Conservation (phyloP, 73 alveolate species). For the Paramecium biaurelia region DNA sequence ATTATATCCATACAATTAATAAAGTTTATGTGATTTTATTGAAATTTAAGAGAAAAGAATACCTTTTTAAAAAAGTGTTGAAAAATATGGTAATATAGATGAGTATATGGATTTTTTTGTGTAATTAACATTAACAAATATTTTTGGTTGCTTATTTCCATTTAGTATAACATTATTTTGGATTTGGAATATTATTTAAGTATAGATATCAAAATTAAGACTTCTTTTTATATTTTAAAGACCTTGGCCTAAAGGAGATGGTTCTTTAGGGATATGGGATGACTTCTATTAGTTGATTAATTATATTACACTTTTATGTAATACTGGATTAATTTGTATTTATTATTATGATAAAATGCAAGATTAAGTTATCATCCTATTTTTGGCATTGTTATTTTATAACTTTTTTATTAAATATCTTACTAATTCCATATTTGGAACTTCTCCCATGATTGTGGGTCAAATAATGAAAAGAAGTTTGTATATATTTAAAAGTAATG, state of each 20-base stretch:
- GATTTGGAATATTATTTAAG: neutral
- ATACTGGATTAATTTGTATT: neutral
- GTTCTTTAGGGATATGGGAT: constrained; percentile 8
- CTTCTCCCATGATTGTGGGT: neutral
- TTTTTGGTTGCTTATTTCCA: constrained; percentile 5
- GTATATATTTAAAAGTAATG: neutral
- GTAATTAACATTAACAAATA: neutral
- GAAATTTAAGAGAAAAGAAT: neutral
- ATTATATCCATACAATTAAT: neutral
- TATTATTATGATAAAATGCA: neutral
- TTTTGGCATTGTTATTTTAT: neutral
- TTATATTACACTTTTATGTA: neutral
- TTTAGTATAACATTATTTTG: neutral
- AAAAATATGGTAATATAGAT: neutral
- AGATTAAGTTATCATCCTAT: neutral
- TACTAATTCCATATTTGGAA: neutral
- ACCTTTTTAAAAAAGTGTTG: neutral
- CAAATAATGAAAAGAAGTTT: neutral
- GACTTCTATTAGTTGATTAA: neutral
- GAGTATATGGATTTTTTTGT: neutral
- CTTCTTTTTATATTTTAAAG: neutral
- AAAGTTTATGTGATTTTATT: neutral
- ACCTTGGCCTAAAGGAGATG: constrained; percentile 34
- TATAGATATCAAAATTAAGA: neutral
- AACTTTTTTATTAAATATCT: neutral